A percentile compares a stretch with the other conserved stretches of the same genome.
Evolutionary conservation across 1,139 yeast genomes (phyloP).

Genomic region (Blastobotrys serpentis): DNA sequence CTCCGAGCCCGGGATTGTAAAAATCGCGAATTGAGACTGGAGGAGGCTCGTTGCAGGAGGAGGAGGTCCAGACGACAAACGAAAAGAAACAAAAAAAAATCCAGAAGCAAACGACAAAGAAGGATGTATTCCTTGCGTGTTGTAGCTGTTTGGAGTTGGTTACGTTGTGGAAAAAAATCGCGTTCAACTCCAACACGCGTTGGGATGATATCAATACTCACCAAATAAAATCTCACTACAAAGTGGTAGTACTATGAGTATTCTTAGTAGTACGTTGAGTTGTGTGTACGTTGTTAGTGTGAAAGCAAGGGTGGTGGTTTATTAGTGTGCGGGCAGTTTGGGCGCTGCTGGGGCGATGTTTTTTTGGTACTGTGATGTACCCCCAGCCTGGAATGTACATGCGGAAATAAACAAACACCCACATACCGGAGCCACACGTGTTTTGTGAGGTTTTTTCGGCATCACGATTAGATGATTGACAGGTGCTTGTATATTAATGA

Average conservation of each 20-base stretch:
- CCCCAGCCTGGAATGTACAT: neutral
- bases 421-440: neutral
- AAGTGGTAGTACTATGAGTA: neutral
- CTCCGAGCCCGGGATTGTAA: neutral
- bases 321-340: slow-evolving; percentile 3
- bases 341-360: slow-evolving; percentile 8
- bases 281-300: neutral
- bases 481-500: too few relatives aligned
- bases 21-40: neutral
- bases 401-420: neutral
- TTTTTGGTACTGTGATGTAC: neutral
- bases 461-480: too few relatives aligned
- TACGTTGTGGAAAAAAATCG: slow-evolving; percentile 6
- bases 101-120: neutral
- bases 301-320: slow-evolving; percentile 6
- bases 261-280: slow-evolving; percentile 3
- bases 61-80: slow-evolving; percentile 5
- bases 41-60: neutral
- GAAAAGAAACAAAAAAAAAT: neutral
- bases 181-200: slow-evolving; percentile 5
- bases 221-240: slow-evolving; percentile 1
- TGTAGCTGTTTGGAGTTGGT: neutral
- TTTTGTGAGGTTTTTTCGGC: too few relatives aligned
- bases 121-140: neutral
- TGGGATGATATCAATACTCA: slow-evolving; percentile 6